Base-by-base conservation (phyloP, 371 early-diverging fungal species). In the Mucor irregularis region DNA sequence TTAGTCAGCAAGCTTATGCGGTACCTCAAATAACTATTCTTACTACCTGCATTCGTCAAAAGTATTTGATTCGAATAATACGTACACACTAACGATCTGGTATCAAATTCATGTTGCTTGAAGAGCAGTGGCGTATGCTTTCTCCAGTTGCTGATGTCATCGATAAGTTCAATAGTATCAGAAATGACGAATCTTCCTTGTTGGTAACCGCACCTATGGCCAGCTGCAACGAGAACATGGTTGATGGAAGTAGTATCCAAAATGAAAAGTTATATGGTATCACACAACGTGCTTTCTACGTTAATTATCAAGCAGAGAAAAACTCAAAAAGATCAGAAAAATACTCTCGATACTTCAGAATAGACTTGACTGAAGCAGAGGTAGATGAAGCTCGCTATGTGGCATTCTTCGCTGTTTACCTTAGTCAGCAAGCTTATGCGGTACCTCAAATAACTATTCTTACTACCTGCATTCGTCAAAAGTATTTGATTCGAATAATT, bases 71-170 rank as follows among this genome's bases (percentile, higher is more conserved):
- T 7, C 43, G 58, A 22, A 33, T 10, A 9, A 37, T 0, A n/a
- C n/a, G n/a, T n/a, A n/a, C n/a, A n/a, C n/a, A n/a, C n/a, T n/a
- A 62, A 26, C 35, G 25, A 21, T 56, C 69, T 2, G 63, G 64
- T 7, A 68, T 64, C 14, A 59, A 69, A 22, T 48, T 66, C 8
- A 33, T 61, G 0, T 34, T 40, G 1, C 37, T 78, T 0, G 65
- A 72, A 35, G 74, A 78, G 35, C 74, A 78, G 39, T 78, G 74
- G 73, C 68, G 74, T 19, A 72, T 78, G 71, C 64, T 66, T 25
- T 35, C 66, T 0, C 66, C 61, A 7, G 53, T 75, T 1, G 50
- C 52, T 1, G n/a, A 28, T 51, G 11, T 61, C 30, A 26, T 61
- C 39, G 26, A 70, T 52, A n/a, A 49, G 38, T 47, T 69, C 37